These are phyloP conservation scores for Rhinocladiella mackenziei DNA, from an alignment of 2,329 filamentous ascomycete species.

Conservation along the genomic window DNA sequence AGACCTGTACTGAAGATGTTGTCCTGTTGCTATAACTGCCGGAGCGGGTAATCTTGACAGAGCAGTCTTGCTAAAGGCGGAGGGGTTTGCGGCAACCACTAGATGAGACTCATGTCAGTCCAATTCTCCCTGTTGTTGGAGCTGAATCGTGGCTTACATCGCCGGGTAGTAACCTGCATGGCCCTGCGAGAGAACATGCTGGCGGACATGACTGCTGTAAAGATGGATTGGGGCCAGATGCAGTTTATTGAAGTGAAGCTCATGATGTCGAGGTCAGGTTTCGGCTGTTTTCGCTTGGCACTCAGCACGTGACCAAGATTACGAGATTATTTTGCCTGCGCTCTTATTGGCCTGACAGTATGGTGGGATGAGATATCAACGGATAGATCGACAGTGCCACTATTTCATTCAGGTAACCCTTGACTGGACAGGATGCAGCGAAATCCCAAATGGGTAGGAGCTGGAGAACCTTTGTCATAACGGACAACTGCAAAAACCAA, in stretches of 20 bases:
- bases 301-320: constrained; percentile 12
- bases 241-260: neutral
- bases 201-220: constrained; percentile 23
- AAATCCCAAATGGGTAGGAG: too few relatives aligned
- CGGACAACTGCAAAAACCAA: too few relatives aligned
- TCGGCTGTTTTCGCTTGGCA: constrained; percentile 18
- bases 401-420: too few relatives aligned
- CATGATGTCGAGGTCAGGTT: constrained; percentile 4
- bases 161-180: constrained; percentile 46
- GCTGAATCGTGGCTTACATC: constrained; percentile 39
- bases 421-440: too few relatives aligned
- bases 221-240: too few relatives aligned
- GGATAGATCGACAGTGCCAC: too few relatives aligned
- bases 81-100: constrained; percentile 46
- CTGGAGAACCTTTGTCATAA: too few relatives aligned
- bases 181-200: constrained; percentile 48
- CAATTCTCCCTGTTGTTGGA: neutral
- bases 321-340: constrained; percentile 2
- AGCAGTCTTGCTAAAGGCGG: constrained; percentile 38
- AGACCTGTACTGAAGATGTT: constrained; percentile 45
- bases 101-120: constrained; percentile 3
- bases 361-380: too few relatives aligned
- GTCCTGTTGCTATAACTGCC: constrained; percentile 42
- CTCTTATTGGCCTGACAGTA: too few relatives aligned
- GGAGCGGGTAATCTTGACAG: constrained; percentile 43